These are phyloP conservation scores for Venturia effusa DNA, from an alignment of 2,329 filamentous ascomycete species.

Conservation along the genomic window DNA sequence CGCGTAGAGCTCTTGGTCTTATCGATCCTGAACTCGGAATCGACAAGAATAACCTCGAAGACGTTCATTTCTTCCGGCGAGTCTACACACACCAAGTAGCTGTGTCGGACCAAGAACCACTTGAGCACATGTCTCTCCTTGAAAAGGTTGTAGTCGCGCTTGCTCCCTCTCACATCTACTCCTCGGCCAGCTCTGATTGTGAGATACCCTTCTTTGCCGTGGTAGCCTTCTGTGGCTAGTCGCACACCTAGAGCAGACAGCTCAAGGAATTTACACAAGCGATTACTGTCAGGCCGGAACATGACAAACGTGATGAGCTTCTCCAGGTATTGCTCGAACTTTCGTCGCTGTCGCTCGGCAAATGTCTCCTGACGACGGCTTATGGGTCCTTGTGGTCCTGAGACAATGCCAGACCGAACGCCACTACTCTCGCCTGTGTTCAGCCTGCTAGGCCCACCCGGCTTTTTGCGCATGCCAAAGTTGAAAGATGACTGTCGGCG, in stretches of 20 bases:
- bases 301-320: constrained; percentile 95
- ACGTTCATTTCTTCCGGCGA: constrained; percentile 98
- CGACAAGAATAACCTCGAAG: constrained; percentile 96
- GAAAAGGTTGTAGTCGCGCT: constrained; percentile 39
- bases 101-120: constrained; percentile 97
- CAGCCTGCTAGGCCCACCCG: neutral
- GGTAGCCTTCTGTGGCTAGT: constrained; percentile 90
- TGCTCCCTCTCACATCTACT: constrained; percentile 61
- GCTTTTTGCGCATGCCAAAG: constrained; percentile 37
- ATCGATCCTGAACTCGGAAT: constrained; percentile 74
- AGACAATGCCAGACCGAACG: neutral
- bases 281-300: constrained; percentile 90
- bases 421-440: neutral
- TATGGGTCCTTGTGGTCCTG: constrained; percentile 9
- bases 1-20: constrained; percentile 43
- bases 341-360: constrained; percentile 69
- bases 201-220: constrained; percentile 92
- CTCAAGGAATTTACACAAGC: constrained; percentile 91
- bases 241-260: constrained; percentile 88
- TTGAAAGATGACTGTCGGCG: constrained; percentile 46
- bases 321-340: constrained; percentile 80
- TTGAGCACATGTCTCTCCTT: constrained; percentile 79
- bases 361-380: constrained; percentile 46
- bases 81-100: constrained; percentile 96
- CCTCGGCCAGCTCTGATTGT: constrained; percentile 88